Percentiles rank a stretch among this genome's conserved stretches.
phyloP scores from a whole-genome alignment of 352 stramenopile genomes.

The Globisporangium radiosum region DNA sequence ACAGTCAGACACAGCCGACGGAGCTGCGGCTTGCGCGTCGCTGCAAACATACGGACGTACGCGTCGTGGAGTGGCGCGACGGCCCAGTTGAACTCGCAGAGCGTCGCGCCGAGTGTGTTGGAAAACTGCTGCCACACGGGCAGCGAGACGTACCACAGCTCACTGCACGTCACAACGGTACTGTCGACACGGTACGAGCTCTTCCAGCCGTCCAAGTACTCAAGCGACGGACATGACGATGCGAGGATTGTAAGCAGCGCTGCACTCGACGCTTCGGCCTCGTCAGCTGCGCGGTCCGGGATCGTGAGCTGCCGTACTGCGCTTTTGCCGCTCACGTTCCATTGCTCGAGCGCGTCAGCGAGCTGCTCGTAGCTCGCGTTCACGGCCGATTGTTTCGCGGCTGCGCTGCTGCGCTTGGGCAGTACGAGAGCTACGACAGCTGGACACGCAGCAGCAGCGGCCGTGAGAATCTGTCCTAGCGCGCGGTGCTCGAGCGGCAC shows the following conservation, averaged over 20 bases:
- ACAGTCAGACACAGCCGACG: constrained; percentile 6
- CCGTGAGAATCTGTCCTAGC: constrained; percentile 6
- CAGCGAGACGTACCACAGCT: constrained; percentile 13
- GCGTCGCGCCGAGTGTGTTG: neutral
- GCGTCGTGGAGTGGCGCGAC: constrained; percentile 12
- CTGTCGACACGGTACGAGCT: constrained; percentile 9
- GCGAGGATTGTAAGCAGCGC: constrained; percentile 9
- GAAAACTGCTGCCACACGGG: constrained; percentile 6
- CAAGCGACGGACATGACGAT: constrained; percentile 13
- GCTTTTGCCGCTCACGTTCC: constrained; percentile 1
- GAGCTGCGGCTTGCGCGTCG: constrained; percentile 6
- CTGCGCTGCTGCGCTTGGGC: constrained; percentile 6
- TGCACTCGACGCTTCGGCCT: constrained; percentile 1
- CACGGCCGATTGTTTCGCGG: constrained; percentile 1
- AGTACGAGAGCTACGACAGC: constrained; percentile 16
- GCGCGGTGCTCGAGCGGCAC: constrained; percentile 15
- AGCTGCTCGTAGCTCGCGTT: constrained; percentile 5
- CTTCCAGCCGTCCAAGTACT: constrained; percentile 26
- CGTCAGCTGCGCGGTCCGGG: constrained; percentile 12
- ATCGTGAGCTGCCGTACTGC: constrained; percentile 16
- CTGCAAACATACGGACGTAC: constrained; percentile 9
- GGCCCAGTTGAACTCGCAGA: constrained; percentile 16
- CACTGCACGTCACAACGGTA: constrained; percentile 16
- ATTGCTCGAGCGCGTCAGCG: constrained; percentile 14
- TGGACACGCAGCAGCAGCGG: constrained; percentile 6